Conservation (phyloP, 2,329 filamentous ascomycete genomes). For the Xylariaceae sp. region DNA sequence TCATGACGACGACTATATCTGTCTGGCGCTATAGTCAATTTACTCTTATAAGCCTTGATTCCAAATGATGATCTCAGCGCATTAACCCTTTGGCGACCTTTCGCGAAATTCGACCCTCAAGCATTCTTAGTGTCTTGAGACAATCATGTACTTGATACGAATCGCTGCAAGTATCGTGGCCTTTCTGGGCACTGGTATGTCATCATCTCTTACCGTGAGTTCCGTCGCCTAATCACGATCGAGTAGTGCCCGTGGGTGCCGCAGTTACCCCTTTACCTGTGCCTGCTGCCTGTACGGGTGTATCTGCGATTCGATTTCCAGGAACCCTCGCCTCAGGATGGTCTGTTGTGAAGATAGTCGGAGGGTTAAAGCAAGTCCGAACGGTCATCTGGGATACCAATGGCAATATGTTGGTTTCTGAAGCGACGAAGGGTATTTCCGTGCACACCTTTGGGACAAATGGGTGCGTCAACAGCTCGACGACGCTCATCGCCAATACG, state of each 20-base stretch:
- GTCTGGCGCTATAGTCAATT: background rate
- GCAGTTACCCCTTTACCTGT: conserved; percentile 27
- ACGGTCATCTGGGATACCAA: conserved; percentile 34
- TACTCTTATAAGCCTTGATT: conserved; percentile 12
- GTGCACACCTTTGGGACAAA: conserved; percentile 38
- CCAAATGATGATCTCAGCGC: background rate
- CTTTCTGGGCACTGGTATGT: conserved; percentile 13
- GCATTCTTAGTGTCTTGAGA: background rate
- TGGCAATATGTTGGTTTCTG: conserved; percentile 37
- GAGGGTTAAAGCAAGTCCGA: conserved; percentile 33
- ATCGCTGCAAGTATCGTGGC: conserved; percentile 9
- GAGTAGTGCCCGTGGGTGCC: conserved; percentile 12
- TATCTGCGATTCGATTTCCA: conserved; percentile 30
- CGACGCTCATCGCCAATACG: conserved; percentile 33
- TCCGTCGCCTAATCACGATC: conserved; percentile 1
- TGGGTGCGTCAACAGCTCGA: conserved; percentile 38
- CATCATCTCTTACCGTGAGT: background rate
- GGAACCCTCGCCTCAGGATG: conserved; percentile 34
- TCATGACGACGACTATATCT: conserved; percentile 2
- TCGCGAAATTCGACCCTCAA: background rate
- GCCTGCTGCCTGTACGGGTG: conserved; percentile 33
- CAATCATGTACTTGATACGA: conserved; percentile 13
- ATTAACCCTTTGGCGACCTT: background rate
- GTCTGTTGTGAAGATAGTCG: conserved; percentile 38
- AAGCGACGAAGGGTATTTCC: conserved; percentile 35